Percentiles rank a stretch among this genome's conserved stretches.
Evolutionary conservation across 768 basidiomycete genomes (phyloP).

Genomic region (Hygrophorus russula): DNA sequence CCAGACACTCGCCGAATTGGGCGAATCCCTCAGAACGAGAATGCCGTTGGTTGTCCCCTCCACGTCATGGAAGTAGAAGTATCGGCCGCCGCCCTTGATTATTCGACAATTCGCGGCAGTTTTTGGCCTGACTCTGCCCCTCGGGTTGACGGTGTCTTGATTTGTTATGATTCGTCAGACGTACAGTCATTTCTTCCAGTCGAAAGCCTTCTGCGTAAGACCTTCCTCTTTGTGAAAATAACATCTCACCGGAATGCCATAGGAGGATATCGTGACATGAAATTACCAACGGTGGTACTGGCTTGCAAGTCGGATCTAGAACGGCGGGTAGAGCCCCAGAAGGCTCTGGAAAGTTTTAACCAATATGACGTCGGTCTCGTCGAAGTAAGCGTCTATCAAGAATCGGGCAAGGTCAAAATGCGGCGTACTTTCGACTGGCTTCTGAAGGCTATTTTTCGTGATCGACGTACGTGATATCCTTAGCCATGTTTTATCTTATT

Average conservation of each 20-base stretch:
- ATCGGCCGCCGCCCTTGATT: slow-evolving; percentile 21
- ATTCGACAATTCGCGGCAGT: slow-evolving; percentile 14
- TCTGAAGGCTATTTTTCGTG: slow-evolving; percentile 50
- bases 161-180: slow-evolving; percentile 76
- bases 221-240: not conserved
- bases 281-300: slow-evolving; percentile 60
- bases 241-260: slow-evolving; percentile 8
- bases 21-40: slow-evolving; percentile 22
- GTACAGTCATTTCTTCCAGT: slow-evolving; percentile 54
- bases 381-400: slow-evolving; percentile 49
- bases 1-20: slow-evolving; percentile 25
- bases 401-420: slow-evolving; percentile 61
- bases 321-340: slow-evolving; percentile 43
- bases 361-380: slow-evolving; percentile 70
- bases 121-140: slow-evolving; percentile 47
- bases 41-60: slow-evolving; percentile 30
- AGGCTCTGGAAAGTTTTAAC: slow-evolving; percentile 37
- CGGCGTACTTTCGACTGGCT: slow-evolving; percentile 64
- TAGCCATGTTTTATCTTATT: slow-evolving; percentile 1
- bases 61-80: slow-evolving; percentile 48
- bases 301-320: slow-evolving; percentile 80
- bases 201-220: slow-evolving; percentile 59
- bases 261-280: slow-evolving; percentile 51
- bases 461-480: slow-evolving; percentile 26
- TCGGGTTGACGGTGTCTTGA: slow-evolving; percentile 62